Evolutionary conservation across 306 rosid species (phyloP), one percentile per base, ranked within the genome.

Genomic region (Ormosia semicastrata): DNA sequence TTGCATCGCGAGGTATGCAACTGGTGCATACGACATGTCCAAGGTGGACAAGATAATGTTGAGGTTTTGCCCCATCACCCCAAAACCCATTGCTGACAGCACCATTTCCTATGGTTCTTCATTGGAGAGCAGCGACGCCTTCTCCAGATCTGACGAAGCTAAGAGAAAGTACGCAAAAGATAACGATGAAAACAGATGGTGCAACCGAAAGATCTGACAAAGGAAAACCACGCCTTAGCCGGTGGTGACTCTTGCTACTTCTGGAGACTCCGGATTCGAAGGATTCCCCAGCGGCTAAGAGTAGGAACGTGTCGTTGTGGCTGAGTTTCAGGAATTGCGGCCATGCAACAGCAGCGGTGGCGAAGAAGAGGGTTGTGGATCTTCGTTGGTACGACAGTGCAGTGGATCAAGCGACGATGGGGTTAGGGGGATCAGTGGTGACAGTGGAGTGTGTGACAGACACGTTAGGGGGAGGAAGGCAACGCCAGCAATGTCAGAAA

Each of bases 31-130:
- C 44, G 89, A 84, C 15, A 82, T 70, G 80, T 86, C 94, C 6
- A 85, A 74, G 30, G 79, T 88, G 5, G 79, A 88, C 57, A 86
- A 36, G 14, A 94, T 94, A 83, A 89, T 94, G 98, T 87, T 85
- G 0, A 57, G 83, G 12, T 94, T 86, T 68, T 84, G 97, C 1
- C 98, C 98, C 10, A 94, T 94, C 50, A 95, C 95, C 0, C 97
- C 97, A 15, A 94, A 90, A 52, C 97, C 95, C 1, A 77, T 65
- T 17, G 49, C 80, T 50, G 82, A 88, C 5, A 81, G 58, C 5
- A 29, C 83, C 0, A 15, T 7, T 6, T 69, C 86, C 15, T 83
- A 85, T 0, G 71, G 64, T 7, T 85, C 84, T 10, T 58, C 85
- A 6, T 59, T 76, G 67, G 88, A 86, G 32, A 76, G n/a, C 15